phyloP scores from a whole-genome alignment of 148 eudicot species.

The Nepenthes gracilis region DNA sequence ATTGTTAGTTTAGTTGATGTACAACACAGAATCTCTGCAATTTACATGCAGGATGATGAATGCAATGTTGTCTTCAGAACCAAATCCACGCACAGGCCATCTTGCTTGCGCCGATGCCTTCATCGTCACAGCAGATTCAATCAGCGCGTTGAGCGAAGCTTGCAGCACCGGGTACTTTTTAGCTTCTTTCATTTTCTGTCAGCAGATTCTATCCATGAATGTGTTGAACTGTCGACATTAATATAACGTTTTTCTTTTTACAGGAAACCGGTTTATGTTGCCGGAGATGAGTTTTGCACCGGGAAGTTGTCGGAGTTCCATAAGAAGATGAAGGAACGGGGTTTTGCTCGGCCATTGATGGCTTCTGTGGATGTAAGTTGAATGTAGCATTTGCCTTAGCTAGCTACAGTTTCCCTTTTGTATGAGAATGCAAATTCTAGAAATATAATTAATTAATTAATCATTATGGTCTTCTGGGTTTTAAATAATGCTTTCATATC shows the following conservation, averaged over 20 bases:
- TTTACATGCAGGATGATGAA: background rate
- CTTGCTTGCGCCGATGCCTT: slow-evolving; percentile 98
- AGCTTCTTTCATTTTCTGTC: background rate
- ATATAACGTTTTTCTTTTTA: slow-evolving; percentile 1
- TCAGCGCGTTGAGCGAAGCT: slow-evolving; percentile 96
- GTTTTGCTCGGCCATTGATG: slow-evolving; percentile 81
- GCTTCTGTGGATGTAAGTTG: slow-evolving; percentile 93
- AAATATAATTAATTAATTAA: no score
- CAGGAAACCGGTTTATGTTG: slow-evolving; percentile 94
- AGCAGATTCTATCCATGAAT: background rate
- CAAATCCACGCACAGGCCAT: slow-evolving; percentile 96
- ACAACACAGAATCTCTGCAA: no score
- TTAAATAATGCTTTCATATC: no score
- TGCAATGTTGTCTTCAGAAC: slow-evolving; percentile 30
- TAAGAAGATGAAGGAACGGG: slow-evolving; percentile 62
- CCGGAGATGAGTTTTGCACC: slow-evolving; percentile 83
- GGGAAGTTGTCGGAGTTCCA: slow-evolving; percentile 92
- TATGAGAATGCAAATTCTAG: no score
- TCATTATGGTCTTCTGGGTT: no score
- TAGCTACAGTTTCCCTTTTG: no score
- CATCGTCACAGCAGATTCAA: slow-evolving; percentile 85
- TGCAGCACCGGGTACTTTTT: slow-evolving; percentile 89
- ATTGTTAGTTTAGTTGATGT: background rate
- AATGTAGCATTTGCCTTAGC: no score
- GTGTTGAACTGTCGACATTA: background rate